Conservation (phyloP, 2,329 filamentous ascomycete genomes). For the Clonostachys chloroleuca region DNA sequence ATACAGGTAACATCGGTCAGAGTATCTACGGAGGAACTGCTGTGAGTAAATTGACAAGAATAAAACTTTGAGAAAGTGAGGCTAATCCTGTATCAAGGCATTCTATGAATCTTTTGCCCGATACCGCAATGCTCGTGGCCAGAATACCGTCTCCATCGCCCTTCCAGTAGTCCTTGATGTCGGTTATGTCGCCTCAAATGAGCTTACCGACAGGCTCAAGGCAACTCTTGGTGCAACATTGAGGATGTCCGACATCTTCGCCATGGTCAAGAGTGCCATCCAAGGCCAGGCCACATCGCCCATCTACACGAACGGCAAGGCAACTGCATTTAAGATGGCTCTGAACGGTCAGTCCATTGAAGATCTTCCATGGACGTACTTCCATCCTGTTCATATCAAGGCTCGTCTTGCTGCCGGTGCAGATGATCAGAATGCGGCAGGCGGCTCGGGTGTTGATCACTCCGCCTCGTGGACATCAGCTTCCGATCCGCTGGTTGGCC, state of each 20-base stretch:
- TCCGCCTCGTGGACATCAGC: background rate
- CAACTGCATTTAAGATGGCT: conserved; percentile 30
- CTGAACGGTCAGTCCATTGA: conserved; percentile 23
- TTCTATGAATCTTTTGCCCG: conserved; percentile 25
- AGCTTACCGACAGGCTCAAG: conserved; percentile 27
- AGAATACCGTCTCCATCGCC: conserved; percentile 43
- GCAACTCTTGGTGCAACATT: conserved; percentile 42
- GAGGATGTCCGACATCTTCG: conserved; percentile 49
- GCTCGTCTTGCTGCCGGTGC: background rate
- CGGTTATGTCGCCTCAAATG: conserved; percentile 42
- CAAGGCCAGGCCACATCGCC: conserved; percentile 23
- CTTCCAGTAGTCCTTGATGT: conserved; percentile 45
- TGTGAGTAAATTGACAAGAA: background rate
- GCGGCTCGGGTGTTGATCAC: conserved; percentile 38
- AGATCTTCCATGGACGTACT: background rate
- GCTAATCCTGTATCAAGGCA: conserved; percentile 12
- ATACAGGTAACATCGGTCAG: conserved; percentile 22
- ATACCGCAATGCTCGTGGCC: conserved; percentile 28
- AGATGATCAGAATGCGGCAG: conserved; percentile 35
- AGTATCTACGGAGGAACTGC: conserved; percentile 27
- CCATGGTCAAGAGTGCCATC: conserved; percentile 47
- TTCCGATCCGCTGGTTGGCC: conserved; percentile 18
- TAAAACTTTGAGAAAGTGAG: no score
- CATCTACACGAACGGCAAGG: conserved; percentile 11
- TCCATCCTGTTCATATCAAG: background rate